Evolutionary conservation across 768 basidiomycete genomes (phyloP).

Genomic region (Candolleomyces eurysporus): DNA sequence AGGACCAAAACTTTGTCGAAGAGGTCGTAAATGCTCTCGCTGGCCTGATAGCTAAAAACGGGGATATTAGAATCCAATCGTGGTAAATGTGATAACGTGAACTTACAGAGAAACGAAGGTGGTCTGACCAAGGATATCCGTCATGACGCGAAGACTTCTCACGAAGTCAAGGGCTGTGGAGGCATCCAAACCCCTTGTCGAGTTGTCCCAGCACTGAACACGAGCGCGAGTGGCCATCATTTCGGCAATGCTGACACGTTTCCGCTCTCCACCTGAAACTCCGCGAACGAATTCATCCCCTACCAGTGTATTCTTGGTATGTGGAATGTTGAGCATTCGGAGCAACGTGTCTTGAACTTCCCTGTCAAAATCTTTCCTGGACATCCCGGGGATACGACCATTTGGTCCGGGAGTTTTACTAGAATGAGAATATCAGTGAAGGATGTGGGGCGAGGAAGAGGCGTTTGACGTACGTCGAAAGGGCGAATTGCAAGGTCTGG

Average conservation of each 20-base stretch:
- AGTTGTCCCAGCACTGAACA: slow-evolving; percentile 83
- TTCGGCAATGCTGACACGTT: slow-evolving; percentile 80
- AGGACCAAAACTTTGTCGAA: slow-evolving; percentile 91
- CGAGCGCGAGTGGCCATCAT: slow-evolving; percentile 83
- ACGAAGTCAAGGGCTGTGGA: slow-evolving; percentile 88
- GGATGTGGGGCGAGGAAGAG: background rate
- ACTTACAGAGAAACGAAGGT: slow-evolving; percentile 75
- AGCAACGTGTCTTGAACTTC: slow-evolving; percentile 63
- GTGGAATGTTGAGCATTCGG: slow-evolving; percentile 79
- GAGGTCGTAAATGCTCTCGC: slow-evolving; percentile 70
- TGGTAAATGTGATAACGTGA: background rate
- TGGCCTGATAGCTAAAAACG: slow-evolving; percentile 66
- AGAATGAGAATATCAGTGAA: slow-evolving; percentile 3
- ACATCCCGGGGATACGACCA: slow-evolving; percentile 66
- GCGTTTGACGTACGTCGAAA: slow-evolving; percentile 46
- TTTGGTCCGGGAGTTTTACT: slow-evolving; percentile 72
- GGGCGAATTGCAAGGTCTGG: slow-evolving; percentile 70
- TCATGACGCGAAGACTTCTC: slow-evolving; percentile 75
- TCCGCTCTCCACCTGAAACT: slow-evolving; percentile 78
- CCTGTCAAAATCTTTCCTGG: slow-evolving; percentile 54
- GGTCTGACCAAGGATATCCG: slow-evolving; percentile 77
- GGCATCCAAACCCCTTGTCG: slow-evolving; percentile 78
- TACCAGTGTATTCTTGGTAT: slow-evolving; percentile 76
- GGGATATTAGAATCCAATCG: slow-evolving; percentile 1
- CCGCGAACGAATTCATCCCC: slow-evolving; percentile 87